Evolutionary conservation across 768 basidiomycete species (phyloP), one percentile per base, ranked within the genome.

Genomic region (Serendipita vermifera): DNA sequence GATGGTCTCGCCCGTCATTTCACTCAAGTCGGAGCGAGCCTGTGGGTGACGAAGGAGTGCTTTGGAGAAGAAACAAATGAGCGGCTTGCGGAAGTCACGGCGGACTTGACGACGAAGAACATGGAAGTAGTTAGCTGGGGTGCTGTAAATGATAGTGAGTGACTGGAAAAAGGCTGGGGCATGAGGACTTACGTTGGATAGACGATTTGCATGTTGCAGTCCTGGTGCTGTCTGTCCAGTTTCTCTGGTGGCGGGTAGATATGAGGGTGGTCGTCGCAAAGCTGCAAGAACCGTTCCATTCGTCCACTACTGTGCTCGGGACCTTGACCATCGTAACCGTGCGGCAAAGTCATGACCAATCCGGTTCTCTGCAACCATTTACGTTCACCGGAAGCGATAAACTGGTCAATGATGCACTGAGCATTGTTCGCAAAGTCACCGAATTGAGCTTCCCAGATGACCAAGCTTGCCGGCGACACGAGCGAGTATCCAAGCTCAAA

Each of bases 401-500:
- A 99, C 70, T 99, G 96, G 66, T 99, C 94, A 63, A 99, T 96
- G 69, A 98, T 94, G 68, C 84, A 85, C 69, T 97, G 94, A 2
- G 93, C 94, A 62, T 88, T 93, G 73, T 98, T 97, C 32, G 86
- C 92, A 67, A 97, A 98, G 71, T 97, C 94, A 67, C 94, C 94
- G 64, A 98, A 93, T 68, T 98, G 94, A 14, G 94, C 96, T 68
- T 98, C 96, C 96, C 94, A 99, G 65, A 99, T 83, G 14, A 90
- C 90, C 61, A 99, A 76, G 26, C 82, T 75, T 65, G 90, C 82
- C 17, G 94, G 96, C 13, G 91, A 94, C 55, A 98, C 96, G 60
- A 98, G 83, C 4, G 96, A 99, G 71, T 99, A 99, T 6, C 94
- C 94, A 29, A 99, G 82, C 69, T 99, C 94, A 69, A 98, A 99